These are phyloP conservation scores for Plasmodium gallinaceum DNA, from an alignment of 169 alveolate genomes.

Conservation along the genomic window DNA sequence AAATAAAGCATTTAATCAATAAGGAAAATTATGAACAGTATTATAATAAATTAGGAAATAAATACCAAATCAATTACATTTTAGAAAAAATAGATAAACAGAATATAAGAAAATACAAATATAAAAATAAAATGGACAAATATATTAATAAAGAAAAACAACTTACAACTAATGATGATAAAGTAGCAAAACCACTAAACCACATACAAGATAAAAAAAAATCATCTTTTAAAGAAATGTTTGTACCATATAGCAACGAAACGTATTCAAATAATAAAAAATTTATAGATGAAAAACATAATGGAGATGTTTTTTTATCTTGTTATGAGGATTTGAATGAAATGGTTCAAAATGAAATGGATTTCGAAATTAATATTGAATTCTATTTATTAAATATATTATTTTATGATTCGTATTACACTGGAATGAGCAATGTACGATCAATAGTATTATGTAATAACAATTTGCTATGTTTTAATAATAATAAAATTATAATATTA, in stretches of 20 bases:
- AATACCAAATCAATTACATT: background rate
- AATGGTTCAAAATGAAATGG: slow-evolving; percentile 15
- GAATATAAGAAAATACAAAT: background rate
- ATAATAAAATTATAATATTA: slow-evolving; percentile 23
- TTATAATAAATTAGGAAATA: slow-evolving; percentile 13
- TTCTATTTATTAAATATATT: slow-evolving; percentile 7
- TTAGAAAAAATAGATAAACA: background rate
- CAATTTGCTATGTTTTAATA: slow-evolving; percentile 44
- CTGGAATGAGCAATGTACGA: slow-evolving; percentile 49
- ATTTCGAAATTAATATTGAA: slow-evolving; percentile 4
- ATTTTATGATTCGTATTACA: slow-evolving; percentile 35
- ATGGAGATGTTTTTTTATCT: slow-evolving; percentile 26
- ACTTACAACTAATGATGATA: background rate
- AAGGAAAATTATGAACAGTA: slow-evolving; percentile 47
- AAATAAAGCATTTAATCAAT: slow-evolving; percentile 23
- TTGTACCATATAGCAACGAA: background rate
- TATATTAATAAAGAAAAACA: background rate
- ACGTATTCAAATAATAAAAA: background rate
- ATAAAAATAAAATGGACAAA: background rate
- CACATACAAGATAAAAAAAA: background rate
- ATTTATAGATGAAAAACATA: background rate
- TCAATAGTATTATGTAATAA: slow-evolving; percentile 13
- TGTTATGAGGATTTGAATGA: slow-evolving; percentile 57
- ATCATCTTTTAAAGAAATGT: background rate
- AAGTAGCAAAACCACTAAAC: too few species aligned